Evolutionary conservation across 2,329 filamentous ascomycete species (phyloP).

Genomic region (Calonectria pteridis): DNA sequence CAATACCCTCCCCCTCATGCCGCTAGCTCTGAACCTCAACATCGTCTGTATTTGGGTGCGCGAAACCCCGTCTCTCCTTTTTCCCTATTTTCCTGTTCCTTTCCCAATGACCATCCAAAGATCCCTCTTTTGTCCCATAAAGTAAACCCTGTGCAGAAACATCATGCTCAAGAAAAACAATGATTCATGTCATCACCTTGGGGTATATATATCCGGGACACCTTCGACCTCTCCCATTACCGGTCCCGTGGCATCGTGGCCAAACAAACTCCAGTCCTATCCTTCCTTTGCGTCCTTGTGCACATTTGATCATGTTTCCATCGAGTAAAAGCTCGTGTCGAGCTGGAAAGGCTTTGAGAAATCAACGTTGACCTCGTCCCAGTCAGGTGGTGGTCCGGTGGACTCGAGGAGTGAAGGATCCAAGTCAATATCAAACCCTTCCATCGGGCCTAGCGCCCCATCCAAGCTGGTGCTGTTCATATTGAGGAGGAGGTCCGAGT

Average conservation of each 20-base stretch:
- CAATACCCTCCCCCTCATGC: neutral
- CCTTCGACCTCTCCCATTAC: constrained; percentile 31
- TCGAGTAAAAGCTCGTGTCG: constrained; percentile 57
- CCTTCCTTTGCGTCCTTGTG: constrained; percentile 6
- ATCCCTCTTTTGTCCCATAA: constrained; percentile 16
- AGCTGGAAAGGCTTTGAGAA: constrained; percentile 67
- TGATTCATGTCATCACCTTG: constrained; percentile 36
- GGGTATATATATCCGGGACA: constrained; percentile 49
- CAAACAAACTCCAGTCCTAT: neutral
- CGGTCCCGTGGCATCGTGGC: constrained; percentile 14
- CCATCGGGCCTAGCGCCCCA: constrained; percentile 28
- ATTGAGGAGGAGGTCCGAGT: constrained; percentile 59
- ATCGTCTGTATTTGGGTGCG: neutral
- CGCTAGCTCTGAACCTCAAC: neutral
- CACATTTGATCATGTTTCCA: constrained; percentile 44
- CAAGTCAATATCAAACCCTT: constrained; percentile 13
- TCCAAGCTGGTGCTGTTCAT: constrained; percentile 52
- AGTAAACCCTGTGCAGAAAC: constrained; percentile 18
- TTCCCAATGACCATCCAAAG: constrained; percentile 29
- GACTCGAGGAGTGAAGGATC: constrained; percentile 47
- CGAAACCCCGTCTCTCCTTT: constrained; percentile 8
- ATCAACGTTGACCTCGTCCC: constrained; percentile 65
- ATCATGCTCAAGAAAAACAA: constrained; percentile 26
- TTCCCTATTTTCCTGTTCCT: constrained; percentile 19
- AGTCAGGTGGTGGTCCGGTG: constrained; percentile 48